A percentile compares a stretch with the other conserved stretches of the same genome.
Evolutionary conservation across 148 eudicot genomes (phyloP).

Genomic region (Talinum fruticosum): DNA sequence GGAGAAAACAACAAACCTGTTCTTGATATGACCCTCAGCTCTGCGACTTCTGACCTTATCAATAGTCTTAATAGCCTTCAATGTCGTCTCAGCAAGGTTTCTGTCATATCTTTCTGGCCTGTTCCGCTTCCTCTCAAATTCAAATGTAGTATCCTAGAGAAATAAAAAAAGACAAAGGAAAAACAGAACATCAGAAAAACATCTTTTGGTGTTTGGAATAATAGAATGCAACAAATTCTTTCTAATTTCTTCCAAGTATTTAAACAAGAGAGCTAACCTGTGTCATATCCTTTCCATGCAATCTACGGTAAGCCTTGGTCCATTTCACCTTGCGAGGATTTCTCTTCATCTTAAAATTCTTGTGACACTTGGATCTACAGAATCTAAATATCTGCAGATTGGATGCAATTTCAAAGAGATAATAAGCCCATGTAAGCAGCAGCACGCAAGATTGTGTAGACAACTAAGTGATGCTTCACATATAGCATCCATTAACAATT

Average conservation of each 20-base stretch:
- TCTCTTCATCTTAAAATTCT: slow-evolving; percentile 98
- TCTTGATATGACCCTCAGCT: slow-evolving; percentile 34
- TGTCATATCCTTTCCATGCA: slow-evolving; percentile 98
- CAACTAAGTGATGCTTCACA: background rate
- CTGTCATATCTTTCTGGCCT: slow-evolving; percentile 96
- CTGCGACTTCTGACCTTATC: slow-evolving; percentile 53
- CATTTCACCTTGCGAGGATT: slow-evolving; percentile 97
- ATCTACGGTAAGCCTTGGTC: slow-evolving; percentile 86
- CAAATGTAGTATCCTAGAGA: slow-evolving; percentile 82
- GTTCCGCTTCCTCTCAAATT: slow-evolving; percentile 93
- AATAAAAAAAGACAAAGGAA: background rate
- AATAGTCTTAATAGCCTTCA: slow-evolving; percentile 74
- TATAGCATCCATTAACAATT: background rate
- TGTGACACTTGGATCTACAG: slow-evolving; percentile 97
- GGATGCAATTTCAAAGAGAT: slow-evolving; percentile 8
- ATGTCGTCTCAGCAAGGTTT: slow-evolving; percentile 48
- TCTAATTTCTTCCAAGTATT: background rate
- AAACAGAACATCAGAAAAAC: background rate
- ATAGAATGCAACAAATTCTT: background rate
- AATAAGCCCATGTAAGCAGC: background rate
- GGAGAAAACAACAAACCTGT: slow-evolving; percentile 44
- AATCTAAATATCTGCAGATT: slow-evolving; percentile 76
- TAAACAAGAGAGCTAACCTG: slow-evolving; percentile 40
- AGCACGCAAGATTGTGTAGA: background rate
- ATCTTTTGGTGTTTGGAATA: background rate